Conservation (phyloP, 352 stramenopile genomes). For the Aphanomyces euteiches region DNA sequence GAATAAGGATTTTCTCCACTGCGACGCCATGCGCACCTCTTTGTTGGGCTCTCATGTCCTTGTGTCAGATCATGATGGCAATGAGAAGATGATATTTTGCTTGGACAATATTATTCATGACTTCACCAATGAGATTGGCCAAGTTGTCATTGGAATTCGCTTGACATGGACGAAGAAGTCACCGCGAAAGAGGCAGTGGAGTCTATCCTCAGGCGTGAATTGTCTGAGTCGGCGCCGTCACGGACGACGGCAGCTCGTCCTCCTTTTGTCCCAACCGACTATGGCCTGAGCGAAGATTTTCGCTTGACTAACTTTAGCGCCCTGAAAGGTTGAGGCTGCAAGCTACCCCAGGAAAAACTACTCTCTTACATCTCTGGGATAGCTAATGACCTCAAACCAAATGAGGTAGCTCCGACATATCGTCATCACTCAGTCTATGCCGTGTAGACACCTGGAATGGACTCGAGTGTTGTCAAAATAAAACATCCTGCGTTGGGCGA, state of each 20-base stretch:
- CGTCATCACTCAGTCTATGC: neutral
- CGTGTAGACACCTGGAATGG: constrained; percentile 69
- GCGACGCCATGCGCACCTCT: too few relatives aligned
- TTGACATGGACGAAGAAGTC: neutral
- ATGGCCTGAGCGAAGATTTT: constrained; percentile 74
- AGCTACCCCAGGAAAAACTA: constrained; percentile 91
- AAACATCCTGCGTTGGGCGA: constrained; percentile 57
- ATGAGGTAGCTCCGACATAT: constrained; percentile 41
- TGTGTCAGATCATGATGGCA: too few relatives aligned
- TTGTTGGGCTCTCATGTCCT: too few relatives aligned
- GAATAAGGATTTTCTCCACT: too few relatives aligned
- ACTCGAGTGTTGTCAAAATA: constrained; percentile 89
- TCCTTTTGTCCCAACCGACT: constrained; percentile 50
- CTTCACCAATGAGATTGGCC: neutral
- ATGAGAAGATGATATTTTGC: neutral
- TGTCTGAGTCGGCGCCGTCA: constrained; percentile 30
- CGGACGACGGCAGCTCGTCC: constrained; percentile 20
- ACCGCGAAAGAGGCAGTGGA: constrained; percentile 5
- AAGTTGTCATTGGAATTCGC: neutral
- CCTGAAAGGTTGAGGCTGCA: constrained; percentile 96
- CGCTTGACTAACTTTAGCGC: constrained; percentile 78
- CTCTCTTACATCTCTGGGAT: constrained; percentile 88
- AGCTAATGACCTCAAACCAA: constrained; percentile 88
- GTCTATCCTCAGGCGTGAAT: constrained; percentile 55
- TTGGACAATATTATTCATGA: neutral